A percentile compares a stretch with the other conserved stretches of the same genome.
phyloP scores from a whole-genome alignment of 345 rosid species.

The Durio zibethinus region DNA sequence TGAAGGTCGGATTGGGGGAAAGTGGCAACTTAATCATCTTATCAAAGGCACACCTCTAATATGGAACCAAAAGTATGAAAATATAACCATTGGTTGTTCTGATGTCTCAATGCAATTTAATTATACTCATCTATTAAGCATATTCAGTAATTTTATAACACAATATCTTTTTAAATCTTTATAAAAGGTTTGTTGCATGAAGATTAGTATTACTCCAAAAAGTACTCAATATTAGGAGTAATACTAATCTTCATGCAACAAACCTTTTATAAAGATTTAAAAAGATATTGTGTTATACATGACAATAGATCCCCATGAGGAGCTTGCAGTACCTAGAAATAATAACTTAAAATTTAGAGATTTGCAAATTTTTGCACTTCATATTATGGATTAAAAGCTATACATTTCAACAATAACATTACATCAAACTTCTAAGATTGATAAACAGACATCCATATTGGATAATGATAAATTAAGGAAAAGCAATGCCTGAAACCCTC shows the following conservation, averaged over 20 bases:
- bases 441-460: neutral
- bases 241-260: neutral
- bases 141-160: neutral
- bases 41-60: neutral
- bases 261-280: neutral
- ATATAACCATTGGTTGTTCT: neutral
- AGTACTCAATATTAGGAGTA: too few relatives aligned
- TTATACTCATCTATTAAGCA: neutral
- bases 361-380: neutral
- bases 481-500: neutral
- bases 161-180: neutral
- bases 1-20: neutral
- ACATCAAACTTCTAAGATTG: neutral
- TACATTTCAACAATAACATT: neutral
- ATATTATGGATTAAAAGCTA: neutral
- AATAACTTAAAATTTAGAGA: conserved; percentile 7
- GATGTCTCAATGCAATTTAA: conserved; percentile 4
- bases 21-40: neutral
- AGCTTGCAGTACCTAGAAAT: conserved; percentile 62
- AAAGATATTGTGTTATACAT: conserved; percentile 31
- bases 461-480: neutral
- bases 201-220: conserved; percentile 3
- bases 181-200: neutral
- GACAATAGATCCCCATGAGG: conserved; percentile 78
- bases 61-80: neutral